phyloP scores from a whole-genome alignment of 176 grass and related monocot genomes.

The Hyparrhenia diplandra region DNA sequence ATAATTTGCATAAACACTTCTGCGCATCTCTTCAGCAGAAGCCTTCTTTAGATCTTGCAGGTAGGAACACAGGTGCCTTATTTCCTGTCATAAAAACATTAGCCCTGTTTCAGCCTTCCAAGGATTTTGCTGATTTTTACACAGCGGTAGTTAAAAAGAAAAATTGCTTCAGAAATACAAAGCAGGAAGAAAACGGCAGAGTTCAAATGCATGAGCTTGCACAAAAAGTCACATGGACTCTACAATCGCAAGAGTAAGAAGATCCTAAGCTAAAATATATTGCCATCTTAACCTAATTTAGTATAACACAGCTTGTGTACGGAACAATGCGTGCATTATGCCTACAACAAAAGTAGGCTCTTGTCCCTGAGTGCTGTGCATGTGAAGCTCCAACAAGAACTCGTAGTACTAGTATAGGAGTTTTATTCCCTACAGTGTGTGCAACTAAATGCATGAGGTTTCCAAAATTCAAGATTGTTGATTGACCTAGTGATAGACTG shows the following conservation, averaged over 20 bases:
- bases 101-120: slow-evolving; percentile 11
- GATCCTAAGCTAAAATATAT: not conserved
- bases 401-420: not conserved
- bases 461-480: not conserved
- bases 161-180: not conserved
- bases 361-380: not conserved
- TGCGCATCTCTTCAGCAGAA: slow-evolving; percentile 98
- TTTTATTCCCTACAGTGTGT: not conserved
- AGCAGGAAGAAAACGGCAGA: not conserved
- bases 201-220: not conserved
- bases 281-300: not conserved
- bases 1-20: slow-evolving; percentile 82
- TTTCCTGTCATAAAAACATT: slow-evolving; percentile 62
- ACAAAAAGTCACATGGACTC: not conserved
- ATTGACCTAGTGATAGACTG: not conserved
- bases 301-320: not conserved
- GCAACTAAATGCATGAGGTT: not conserved
- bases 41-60: slow-evolving; percentile 98
- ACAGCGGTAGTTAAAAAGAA: not conserved
- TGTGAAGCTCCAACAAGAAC: not conserved
- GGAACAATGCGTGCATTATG: not conserved
- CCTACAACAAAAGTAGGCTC: not conserved
- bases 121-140: not conserved
- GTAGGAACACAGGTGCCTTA: slow-evolving; percentile 74
- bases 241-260: not conserved